Conservation (phyloP, 768 basidiomycete species). For the Termitomyces sp. region DNA sequence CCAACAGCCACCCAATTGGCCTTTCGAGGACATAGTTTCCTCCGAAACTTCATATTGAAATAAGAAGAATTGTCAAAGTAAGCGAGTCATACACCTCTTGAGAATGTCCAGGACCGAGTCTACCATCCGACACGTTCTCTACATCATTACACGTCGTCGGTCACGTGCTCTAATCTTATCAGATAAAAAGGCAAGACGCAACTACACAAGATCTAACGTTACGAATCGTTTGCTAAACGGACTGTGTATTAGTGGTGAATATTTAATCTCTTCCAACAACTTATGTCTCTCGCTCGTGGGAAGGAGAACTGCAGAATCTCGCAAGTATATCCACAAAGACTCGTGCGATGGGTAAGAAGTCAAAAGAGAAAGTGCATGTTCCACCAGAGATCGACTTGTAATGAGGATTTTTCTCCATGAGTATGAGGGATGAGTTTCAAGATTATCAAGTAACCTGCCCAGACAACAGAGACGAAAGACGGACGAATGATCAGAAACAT, state of each 20-base stretch:
- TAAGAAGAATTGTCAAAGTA: not conserved
- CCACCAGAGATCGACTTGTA: constrained; percentile 14
- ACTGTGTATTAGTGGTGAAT: not conserved
- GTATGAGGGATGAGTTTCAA: constrained; percentile 4
- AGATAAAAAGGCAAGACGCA: not conserved
- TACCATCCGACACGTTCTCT: not conserved
- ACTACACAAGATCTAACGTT: not conserved
- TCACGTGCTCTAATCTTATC: constrained; percentile 16
- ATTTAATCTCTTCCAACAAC: constrained; percentile 4
- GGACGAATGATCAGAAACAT: constrained; percentile 65
- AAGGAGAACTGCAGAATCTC: constrained; percentile 15
- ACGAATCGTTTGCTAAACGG: constrained; percentile 4
- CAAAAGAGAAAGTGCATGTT: constrained; percentile 46
- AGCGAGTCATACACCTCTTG: constrained; percentile 6
- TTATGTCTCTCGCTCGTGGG: not conserved
- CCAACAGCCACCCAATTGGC: constrained; percentile 59
- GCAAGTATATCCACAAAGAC: constrained; percentile 59
- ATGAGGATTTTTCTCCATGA: not conserved
- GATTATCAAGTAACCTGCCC: constrained; percentile 21
- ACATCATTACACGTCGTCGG: constrained; percentile 12
- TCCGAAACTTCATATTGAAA: constrained; percentile 18
- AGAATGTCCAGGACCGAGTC: not conserved
- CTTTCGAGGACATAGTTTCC: constrained; percentile 32
- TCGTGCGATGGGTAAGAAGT: constrained; percentile 50
- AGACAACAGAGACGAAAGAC: constrained; percentile 46